A percentile compares a stretch with the other conserved stretches of the same genome.
phyloP scores from a whole-genome alignment of 2,329 filamentous ascomycete genomes.

The Pseudodiploospora longispora region DNA sequence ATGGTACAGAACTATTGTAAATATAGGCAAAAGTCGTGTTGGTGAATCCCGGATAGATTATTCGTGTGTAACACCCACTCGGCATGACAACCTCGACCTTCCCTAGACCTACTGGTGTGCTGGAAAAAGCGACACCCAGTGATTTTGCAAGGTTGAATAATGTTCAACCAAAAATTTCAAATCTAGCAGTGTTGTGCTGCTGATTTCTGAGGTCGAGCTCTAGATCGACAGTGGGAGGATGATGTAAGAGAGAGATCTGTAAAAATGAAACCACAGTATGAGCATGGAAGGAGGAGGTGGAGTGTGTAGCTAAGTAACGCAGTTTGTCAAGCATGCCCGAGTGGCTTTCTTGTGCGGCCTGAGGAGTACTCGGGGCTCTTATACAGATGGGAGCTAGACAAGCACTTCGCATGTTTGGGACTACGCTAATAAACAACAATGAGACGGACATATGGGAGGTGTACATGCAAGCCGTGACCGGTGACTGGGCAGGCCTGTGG shows the following conservation, averaged over 20 bases:
- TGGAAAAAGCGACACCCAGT: not conserved
- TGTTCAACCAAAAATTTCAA: too few species aligned
- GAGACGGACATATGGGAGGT: conserved; percentile 1
- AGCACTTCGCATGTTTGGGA: conserved; percentile 2
- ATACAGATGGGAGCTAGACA: conserved; percentile 9
- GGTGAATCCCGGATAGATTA: not conserved
- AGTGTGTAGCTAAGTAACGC: conserved; percentile 1
- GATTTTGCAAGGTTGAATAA: too few species aligned
- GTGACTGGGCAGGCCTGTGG: not conserved
- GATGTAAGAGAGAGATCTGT: too few species aligned
- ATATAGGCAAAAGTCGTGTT: too few species aligned
- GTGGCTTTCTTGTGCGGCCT: conserved; percentile 2
- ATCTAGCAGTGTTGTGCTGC: too few species aligned
- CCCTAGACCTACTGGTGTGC: conserved; percentile 4
- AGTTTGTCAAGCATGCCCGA: too few species aligned
- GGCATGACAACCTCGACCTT: conserved; percentile 5
- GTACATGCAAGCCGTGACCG: not conserved
- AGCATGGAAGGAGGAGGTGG: conserved; percentile 1
- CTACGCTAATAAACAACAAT: conserved; percentile 4
- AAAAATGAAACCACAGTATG: too few species aligned
- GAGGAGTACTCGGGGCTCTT: conserved; percentile 9
- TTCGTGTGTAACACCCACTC: not conserved
- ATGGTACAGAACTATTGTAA: too few species aligned
- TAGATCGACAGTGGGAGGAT: too few species aligned
- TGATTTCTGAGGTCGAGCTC: too few species aligned